Base-by-base conservation (phyloP, 768 basidiomycete genomes). In the Serendipita sp. region DNA sequence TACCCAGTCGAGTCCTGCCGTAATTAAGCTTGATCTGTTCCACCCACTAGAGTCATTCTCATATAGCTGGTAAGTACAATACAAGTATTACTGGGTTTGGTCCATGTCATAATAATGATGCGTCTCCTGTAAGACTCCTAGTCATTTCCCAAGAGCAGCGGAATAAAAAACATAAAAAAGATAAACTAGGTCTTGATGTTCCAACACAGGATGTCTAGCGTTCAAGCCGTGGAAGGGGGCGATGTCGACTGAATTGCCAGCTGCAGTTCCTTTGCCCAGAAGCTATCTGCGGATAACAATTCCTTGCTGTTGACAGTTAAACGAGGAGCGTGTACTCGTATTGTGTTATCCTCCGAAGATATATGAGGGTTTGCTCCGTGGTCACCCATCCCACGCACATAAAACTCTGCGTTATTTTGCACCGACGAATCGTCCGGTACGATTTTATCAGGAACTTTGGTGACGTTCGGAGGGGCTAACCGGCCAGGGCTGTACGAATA, bases 231-330 rank as follows among this genome's bases (percentile, higher is more conserved):
- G 24, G 53, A 58, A 9, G 53, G 17, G 11, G 53, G 53, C 13
- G 53, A n/a, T 11, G 53, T 30, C 53, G 53, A 58, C 26, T 34
- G 53, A n/a, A 58, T 30, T 11, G 33, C 53, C 53, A 13, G 53
- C n/a, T 58, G 53, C 9, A 58, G 53, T 31, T 58, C 53, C 24
- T 58, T 58, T n/a, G 53, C 53, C 53, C 53, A 58, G 33, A 24
- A 58, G 26, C 53, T 58, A 28, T 58, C 33, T 26, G 17, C 53
- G 4, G 53, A 28, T 9, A 58, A 24, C 26, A 58, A 11, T n/a
- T 58, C 53, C 53, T 58, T 58, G 53, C 53, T 58, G 31, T 58
- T 58, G 11, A 58, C 53, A 24, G 53, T 58, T 30, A 58, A 34
- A 4, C 53, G 20, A 33, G 53, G 53, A 11, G 53, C 17, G 9